phyloP scores from a whole-genome alignment of 2,329 filamentous ascomycete species.

The Aspergillus unguis region DNA sequence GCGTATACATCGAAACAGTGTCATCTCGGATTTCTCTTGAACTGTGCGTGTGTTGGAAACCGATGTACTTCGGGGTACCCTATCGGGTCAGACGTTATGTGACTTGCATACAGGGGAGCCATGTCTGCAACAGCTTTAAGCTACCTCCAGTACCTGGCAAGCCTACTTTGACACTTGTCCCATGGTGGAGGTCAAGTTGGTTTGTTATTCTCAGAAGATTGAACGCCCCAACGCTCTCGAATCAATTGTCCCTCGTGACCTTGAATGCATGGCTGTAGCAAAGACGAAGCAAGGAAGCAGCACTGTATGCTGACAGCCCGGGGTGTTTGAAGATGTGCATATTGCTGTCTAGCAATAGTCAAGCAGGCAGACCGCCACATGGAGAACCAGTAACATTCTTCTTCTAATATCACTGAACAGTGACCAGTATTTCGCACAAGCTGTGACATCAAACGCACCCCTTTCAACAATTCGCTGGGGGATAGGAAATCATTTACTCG shows the following conservation, averaged over 20 bases:
- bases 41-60: constrained; percentile 1
- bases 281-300: not conserved
- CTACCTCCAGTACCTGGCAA: not conserved
- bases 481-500: too few relatives aligned
- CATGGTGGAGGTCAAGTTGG: not conserved
- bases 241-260: not conserved
- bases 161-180: not conserved
- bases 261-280: not conserved
- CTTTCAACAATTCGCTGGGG: not conserved
- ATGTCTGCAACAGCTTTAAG: constrained; percentile 3
- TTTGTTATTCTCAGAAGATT: not conserved
- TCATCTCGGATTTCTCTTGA: not conserved
- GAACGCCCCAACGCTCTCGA: not conserved
- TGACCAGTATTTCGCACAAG: not conserved
- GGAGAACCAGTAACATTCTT: not conserved
- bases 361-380: not conserved
- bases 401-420: not conserved
- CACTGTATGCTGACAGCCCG: not conserved
- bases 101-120: constrained; percentile 1
- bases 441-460: constrained; percentile 6
- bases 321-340: constrained; percentile 4
- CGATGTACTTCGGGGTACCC: not conserved
- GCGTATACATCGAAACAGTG: not conserved
- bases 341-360: not conserved
- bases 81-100: constrained; percentile 1